These are phyloP conservation scores for Fusarium sp. DNA, from an alignment of 2,329 filamentous ascomycete species.

Conservation along the genomic window DNA sequence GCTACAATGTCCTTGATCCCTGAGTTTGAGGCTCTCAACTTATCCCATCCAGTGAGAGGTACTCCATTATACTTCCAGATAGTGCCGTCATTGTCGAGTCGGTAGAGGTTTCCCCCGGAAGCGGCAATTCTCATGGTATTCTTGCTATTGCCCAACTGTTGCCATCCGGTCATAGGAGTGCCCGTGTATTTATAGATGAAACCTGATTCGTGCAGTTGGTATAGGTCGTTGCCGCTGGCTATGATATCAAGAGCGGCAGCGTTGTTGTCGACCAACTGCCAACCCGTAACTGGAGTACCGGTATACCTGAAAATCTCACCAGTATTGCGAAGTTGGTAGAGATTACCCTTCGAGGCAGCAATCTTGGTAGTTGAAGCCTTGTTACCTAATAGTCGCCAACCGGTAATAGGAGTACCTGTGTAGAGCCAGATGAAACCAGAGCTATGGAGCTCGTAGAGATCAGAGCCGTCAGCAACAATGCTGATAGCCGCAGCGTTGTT, in stretches of 20 bases:
- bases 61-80: not conserved
- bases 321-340: not conserved
- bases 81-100: not conserved
- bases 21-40: not conserved
- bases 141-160: not conserved
- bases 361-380: not conserved
- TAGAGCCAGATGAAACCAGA: not conserved
- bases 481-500: not conserved
- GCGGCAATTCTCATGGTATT: not conserved
- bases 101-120: not conserved
- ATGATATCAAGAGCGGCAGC: not conserved
- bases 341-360: not conserved
- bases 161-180: not conserved
- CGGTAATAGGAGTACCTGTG: not conserved
- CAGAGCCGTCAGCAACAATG: not conserved
- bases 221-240: not conserved
- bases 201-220: not conserved
- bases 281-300: not conserved
- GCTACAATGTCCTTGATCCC: not conserved
- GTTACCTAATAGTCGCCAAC: not conserved
- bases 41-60: not conserved
- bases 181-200: not conserved
- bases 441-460: not conserved
- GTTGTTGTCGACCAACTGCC: not conserved
- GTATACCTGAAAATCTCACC: not conserved